These are phyloP conservation scores for Stenogyne calaminthoides DNA, from an alignment of 305 asterid genomes.

Conservation along the genomic window DNA sequence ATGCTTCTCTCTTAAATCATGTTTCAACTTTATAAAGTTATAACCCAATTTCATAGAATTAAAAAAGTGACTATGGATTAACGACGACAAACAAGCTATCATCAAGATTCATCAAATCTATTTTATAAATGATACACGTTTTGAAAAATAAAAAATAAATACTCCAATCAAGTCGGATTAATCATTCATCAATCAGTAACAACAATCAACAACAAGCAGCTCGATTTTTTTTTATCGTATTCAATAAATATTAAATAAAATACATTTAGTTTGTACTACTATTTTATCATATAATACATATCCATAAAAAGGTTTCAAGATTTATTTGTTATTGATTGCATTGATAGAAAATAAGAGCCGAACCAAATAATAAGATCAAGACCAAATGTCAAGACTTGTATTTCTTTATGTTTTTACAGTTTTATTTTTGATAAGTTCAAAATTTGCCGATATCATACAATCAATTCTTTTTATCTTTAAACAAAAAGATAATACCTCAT, in stretches of 20 bases:
- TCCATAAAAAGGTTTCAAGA: too few species aligned
- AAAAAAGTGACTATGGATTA: background rate
- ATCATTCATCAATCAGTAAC: background rate
- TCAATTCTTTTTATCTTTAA: too few species aligned
- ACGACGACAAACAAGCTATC: background rate
- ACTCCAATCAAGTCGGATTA: background rate
- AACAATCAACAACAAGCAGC: background rate
- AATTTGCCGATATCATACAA: too few species aligned
- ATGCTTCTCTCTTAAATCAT: too few species aligned
- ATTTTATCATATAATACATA: background rate
- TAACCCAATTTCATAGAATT: too few species aligned
- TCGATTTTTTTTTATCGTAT: background rate
- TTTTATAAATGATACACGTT: background rate
- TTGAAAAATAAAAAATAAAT: background rate
- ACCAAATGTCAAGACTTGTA: too few species aligned
- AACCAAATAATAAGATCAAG: background rate
- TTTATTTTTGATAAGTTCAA: background rate
- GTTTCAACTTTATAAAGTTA: too few species aligned
- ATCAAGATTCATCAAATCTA: background rate
- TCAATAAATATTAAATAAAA: background rate
- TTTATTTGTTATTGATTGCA: background rate
- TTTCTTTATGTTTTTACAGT: too few species aligned
- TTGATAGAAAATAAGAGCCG: background rate
- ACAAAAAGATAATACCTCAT: too few species aligned
- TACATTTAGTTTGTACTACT: too few species aligned